phyloP scores from a whole-genome alignment of 2,329 filamentous ascomycete genomes.

The Parastagonospora nodorum region DNA sequence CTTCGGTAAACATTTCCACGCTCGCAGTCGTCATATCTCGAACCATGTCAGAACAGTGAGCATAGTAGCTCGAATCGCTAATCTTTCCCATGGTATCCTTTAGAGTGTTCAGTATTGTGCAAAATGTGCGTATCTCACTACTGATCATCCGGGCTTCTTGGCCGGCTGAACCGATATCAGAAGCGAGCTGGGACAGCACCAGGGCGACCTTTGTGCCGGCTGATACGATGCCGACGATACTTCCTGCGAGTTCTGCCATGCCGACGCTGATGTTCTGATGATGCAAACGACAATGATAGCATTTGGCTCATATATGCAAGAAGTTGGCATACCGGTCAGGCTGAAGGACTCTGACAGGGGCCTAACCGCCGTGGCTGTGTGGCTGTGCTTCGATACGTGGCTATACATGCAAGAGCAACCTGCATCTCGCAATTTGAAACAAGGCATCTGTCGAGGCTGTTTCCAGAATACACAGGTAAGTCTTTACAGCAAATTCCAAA shows the following conservation, averaged over 20 bases:
- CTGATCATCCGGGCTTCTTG: conserved; percentile 27
- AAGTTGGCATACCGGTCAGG: too few relatives aligned
- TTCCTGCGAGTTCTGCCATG: conserved; percentile 30
- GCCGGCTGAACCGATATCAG: conserved; percentile 25
- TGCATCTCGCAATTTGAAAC: too few relatives aligned
- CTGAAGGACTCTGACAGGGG: too few relatives aligned
- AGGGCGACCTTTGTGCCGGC: conserved; percentile 27
- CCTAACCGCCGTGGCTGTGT: too few relatives aligned
- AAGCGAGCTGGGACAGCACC: conserved; percentile 23
- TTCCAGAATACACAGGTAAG: too few relatives aligned
- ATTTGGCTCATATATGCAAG: too few relatives aligned
- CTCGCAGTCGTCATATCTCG: conserved; percentile 22
- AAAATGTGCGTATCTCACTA: conserved; percentile 23
- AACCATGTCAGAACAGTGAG: conserved; percentile 21
- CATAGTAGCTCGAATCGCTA: conserved; percentile 18
- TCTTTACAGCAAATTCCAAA: too few relatives aligned
- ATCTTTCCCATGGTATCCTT: conserved; percentile 17
- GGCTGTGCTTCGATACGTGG: too few relatives aligned
- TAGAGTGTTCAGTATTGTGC: conserved; percentile 23
- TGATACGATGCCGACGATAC: conserved; percentile 29
- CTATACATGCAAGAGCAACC: too few relatives aligned
- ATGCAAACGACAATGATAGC: neutral
- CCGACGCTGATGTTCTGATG: neutral
- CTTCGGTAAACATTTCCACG: conserved; percentile 28
- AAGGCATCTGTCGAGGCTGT: too few relatives aligned